phyloP scores from a whole-genome alignment of 1,284 basidiomycete species.

The Kwoniella shivajii region DNA sequence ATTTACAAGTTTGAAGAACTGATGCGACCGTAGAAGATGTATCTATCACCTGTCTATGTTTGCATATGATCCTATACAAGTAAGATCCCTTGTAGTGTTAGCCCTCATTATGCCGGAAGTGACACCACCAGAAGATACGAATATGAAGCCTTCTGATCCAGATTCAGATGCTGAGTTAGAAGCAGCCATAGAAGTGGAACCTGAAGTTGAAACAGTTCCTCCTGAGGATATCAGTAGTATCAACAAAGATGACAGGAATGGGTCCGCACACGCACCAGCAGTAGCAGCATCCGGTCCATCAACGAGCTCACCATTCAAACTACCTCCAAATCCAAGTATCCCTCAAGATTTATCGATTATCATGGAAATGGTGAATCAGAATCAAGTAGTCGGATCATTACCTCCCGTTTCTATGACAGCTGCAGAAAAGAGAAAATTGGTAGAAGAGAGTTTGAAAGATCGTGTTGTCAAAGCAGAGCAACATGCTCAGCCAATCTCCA shows the following conservation, averaged over 20 bases:
- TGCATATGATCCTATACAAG: not conserved
- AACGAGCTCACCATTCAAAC: conserved; percentile 20
- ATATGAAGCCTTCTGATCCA: not conserved
- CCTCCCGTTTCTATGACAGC: conserved; percentile 36
- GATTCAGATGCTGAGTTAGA: conserved; percentile 17
- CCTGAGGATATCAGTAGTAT: not conserved
- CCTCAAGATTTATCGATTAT: conserved; percentile 49
- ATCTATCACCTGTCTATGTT: not conserved
- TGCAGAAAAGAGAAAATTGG: conserved; percentile 39
- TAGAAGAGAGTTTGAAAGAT: conserved; percentile 36
- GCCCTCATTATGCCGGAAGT: too few species aligned
- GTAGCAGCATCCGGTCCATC: not conserved
- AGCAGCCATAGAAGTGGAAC: conserved; percentile 9
- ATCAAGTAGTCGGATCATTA: conserved; percentile 43
- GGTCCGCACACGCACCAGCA: not conserved
- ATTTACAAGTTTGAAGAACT: too few species aligned
- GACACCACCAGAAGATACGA: too few species aligned
- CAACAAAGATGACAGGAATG: too few species aligned
- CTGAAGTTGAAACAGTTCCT: not conserved
- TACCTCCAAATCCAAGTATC: conserved; percentile 29
- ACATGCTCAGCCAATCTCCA: not conserved
- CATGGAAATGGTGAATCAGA: conserved; percentile 45
- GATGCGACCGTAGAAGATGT: too few species aligned
- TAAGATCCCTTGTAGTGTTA: too few species aligned
- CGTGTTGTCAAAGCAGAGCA: conserved; percentile 16